Base-by-base conservation (phyloP, 2,329 filamentous ascomycete species). In the Botryotinia convoluta region DNA sequence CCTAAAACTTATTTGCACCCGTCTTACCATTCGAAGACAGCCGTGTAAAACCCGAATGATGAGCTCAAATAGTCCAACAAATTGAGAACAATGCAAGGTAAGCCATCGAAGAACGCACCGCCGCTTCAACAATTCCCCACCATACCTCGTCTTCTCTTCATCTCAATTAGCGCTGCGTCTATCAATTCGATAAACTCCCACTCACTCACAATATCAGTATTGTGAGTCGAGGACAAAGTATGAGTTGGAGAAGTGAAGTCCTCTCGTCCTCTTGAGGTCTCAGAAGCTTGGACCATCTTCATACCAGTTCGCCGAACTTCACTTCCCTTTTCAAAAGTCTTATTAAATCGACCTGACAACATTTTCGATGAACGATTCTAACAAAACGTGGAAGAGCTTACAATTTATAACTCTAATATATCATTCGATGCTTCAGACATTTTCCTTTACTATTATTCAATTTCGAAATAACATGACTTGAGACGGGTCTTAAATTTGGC, bases 361-460 rank as follows among this genome's bases (percentile, higher is more conserved):
- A 29, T 29, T 18, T 29, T 18, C 3, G 1, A 9, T 18, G 0
- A 29, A 8, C 1, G 3, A 29, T 9, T 54, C 0, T 54, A 2
- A 16, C 14, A 9, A 57, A 0, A 29, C 14, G 0, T 16, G 0
- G 9, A 4, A 4, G 14, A n/a, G 14, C n/a, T 57, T 57, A 8
- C 12, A 9, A n/a, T 18, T 29, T 9, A 57, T 16, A 29, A 9
- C 6, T 32, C n/a, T 54, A 0, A 1, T 16, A 7, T n/a, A 6
- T 54, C 1, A 3, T 14, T n/a, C 2, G 2, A 26, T 1, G 4
- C 12, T 51, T 14, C 48, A 14, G 1, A n/a, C 1, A 3, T 29
- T n/a, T 29, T 2, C 48, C 1, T 18, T 2, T 29, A 18, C n/a
- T 16, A 3, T 18, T 8, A 16, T 54, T 18, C n/a, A 2, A 54